These are phyloP conservation scores for Basipetospora chlamydospora DNA, from an alignment of 2,329 filamentous ascomycete genomes.

Conservation along the genomic window DNA sequence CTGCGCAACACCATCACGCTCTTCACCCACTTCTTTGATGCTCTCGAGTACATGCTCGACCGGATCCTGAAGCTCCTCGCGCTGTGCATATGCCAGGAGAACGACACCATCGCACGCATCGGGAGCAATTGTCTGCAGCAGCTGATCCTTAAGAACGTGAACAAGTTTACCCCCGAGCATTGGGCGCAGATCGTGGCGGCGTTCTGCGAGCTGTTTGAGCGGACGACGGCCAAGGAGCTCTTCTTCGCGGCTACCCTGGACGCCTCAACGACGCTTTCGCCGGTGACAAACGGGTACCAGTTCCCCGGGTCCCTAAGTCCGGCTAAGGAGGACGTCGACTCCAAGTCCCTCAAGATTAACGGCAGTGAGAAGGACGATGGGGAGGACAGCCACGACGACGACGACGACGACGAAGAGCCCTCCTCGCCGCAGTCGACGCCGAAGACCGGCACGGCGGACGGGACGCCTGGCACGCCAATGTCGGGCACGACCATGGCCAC, in stretches of 20 bases:
- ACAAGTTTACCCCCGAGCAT: slow-evolving; percentile 73
- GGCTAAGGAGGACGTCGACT: slow-evolving; percentile 27
- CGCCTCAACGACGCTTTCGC: slow-evolving; percentile 34
- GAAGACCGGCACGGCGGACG: not conserved
- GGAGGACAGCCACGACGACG: slow-evolving; percentile 15
- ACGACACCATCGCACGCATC: slow-evolving; percentile 94
- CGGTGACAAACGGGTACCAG: slow-evolving; percentile 37
- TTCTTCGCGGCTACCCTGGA: slow-evolving; percentile 66
- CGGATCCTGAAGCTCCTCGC: slow-evolving; percentile 90
- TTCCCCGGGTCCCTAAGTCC: slow-evolving; percentile 31
- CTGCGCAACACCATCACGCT: slow-evolving; percentile 96
- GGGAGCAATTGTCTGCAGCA: slow-evolving; percentile 97
- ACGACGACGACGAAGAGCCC: slow-evolving; percentile 12
- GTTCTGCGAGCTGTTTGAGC: slow-evolving; percentile 89
- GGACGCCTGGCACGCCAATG: slow-evolving; percentile 16
- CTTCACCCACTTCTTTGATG: slow-evolving; percentile 96
- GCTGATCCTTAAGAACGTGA: slow-evolving; percentile 88
- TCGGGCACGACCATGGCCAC: slow-evolving; percentile 4
- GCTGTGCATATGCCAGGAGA: slow-evolving; percentile 96
- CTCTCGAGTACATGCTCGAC: slow-evolving; percentile 94
- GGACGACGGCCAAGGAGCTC: slow-evolving; percentile 86
- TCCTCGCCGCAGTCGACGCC: slow-evolving; percentile 1
- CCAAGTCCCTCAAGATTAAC: slow-evolving; percentile 48
- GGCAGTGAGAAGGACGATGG: slow-evolving; percentile 20
- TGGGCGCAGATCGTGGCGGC: slow-evolving; percentile 92